Evolutionary conservation across 306 rosid species (phyloP).

Genomic region (Cucurbita moschata): DNA sequence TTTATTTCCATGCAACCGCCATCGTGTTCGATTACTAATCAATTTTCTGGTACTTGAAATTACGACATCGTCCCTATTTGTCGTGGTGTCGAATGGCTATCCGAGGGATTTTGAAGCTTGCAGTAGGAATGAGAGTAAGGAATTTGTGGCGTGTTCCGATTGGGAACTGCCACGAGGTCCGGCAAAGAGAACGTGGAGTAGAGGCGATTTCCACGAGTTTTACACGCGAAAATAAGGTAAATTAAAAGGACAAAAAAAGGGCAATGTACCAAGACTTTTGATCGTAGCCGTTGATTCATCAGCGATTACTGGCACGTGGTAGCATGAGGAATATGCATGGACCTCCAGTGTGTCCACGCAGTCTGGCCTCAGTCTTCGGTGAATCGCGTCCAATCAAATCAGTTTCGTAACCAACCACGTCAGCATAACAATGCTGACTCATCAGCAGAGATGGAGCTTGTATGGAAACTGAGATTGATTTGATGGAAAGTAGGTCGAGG

Average conservation of each 20-base stretch:
- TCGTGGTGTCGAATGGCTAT: neutral
- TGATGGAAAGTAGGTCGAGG: neutral
- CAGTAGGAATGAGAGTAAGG: neutral
- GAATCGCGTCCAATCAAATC: neutral
- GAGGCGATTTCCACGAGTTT: neutral
- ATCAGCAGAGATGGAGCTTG: neutral
- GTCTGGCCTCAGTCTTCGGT: neutral
- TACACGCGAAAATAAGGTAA: constrained; percentile 1
- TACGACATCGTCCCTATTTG: neutral
- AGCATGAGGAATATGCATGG: constrained; percentile 3
- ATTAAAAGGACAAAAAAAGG: neutral
- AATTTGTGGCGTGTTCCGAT: neutral
- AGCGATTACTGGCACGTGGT: neutral
- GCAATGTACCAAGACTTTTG: neutral
- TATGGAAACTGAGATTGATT: neutral
- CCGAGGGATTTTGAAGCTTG: neutral
- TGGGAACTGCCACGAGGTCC: neutral
- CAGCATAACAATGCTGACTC: neutral
- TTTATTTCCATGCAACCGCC: neutral
- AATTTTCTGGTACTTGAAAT: neutral
- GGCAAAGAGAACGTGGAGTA: neutral
- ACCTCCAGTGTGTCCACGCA: neutral
- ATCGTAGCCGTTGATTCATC: constrained; percentile 1
- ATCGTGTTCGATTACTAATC: neutral
- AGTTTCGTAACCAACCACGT: neutral